Percentiles rank a stretch among this genome's conserved stretches.
Conservation (phyloP, 1,284 basidiomycete genomes). For the Malassezia sp. region DNA sequence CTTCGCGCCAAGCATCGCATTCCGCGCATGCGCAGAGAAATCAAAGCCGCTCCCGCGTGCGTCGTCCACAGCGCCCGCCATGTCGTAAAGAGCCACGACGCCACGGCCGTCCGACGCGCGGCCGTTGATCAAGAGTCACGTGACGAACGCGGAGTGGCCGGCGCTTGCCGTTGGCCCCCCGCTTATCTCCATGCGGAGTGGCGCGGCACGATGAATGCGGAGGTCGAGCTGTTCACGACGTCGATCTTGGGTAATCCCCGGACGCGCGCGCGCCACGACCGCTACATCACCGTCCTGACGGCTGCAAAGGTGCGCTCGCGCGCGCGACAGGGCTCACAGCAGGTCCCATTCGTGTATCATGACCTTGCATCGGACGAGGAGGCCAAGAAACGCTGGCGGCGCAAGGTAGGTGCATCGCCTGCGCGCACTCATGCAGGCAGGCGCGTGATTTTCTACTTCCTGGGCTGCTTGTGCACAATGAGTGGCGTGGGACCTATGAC, state of each 20-base stretch:
- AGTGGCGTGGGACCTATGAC: slow-evolving; percentile 44
- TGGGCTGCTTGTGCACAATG: slow-evolving; percentile 42
- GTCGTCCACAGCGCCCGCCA: slow-evolving; percentile 5
- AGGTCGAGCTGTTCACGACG: slow-evolving; percentile 45
- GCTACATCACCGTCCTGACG: slow-evolving; percentile 32
- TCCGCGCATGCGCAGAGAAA: slow-evolving; percentile 63
- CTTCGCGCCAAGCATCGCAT: slow-evolving; percentile 62
- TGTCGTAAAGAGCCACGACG: background rate
- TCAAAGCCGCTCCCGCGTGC: slow-evolving; percentile 55
- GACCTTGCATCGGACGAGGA: slow-evolving; percentile 43
- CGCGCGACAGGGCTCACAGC: background rate
- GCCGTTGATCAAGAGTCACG: slow-evolving; percentile 11
- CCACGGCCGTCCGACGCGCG: slow-evolving; percentile 10
- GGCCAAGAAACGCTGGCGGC: slow-evolving; percentile 42
- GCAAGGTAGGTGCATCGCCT: slow-evolving; percentile 30
- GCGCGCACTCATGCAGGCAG: background rate
- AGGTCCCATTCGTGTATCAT: slow-evolving; percentile 41
- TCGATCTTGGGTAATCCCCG: slow-evolving; percentile 44
- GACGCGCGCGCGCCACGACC: slow-evolving; percentile 37
- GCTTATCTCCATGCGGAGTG: too few relatives aligned
- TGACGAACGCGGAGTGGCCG: background rate
- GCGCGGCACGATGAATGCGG: slow-evolving; percentile 7
- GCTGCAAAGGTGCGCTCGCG: slow-evolving; percentile 12
- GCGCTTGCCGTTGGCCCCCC: slow-evolving; percentile 1
- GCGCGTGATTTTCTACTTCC: slow-evolving; percentile 37